phyloP scores from a whole-genome alignment of 2,329 filamentous ascomycete genomes.

The Bipolaris sorokiniana region DNA sequence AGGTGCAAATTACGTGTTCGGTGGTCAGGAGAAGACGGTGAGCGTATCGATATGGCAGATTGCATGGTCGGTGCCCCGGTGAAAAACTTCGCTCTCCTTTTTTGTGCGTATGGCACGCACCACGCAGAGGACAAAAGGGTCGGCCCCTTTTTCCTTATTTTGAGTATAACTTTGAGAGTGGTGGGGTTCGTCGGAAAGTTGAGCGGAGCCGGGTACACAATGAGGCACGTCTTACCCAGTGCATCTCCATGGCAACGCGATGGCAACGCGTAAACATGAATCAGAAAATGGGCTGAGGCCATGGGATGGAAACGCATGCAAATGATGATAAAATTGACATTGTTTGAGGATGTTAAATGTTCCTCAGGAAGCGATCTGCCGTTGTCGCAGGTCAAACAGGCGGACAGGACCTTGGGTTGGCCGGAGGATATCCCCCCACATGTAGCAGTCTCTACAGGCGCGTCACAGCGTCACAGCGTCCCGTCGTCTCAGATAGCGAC shows the following conservation, averaged over 20 bases:
- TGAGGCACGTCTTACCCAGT: constrained; percentile 17
- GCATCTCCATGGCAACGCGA: constrained; percentile 16
- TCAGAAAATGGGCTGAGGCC: constrained; percentile 1
- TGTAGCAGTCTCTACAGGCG: constrained; percentile 2
- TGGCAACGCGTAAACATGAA: neutral
- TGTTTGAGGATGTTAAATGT: constrained; percentile 5
- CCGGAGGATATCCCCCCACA: constrained; percentile 13
- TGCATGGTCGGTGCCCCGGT: constrained; percentile 14
- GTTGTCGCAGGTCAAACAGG: constrained; percentile 1
- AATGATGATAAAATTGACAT: neutral
- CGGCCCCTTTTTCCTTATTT: constrained; percentile 12
- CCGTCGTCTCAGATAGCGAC: constrained; percentile 15
- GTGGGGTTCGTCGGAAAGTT: constrained; percentile 12
- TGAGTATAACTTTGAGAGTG: constrained; percentile 2
- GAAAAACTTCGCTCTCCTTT: constrained; percentile 11
- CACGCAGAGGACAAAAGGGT: neutral
- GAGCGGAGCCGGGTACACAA: constrained; percentile 16
- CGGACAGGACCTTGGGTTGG: neutral
- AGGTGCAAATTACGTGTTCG: neutral
- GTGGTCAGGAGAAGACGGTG: constrained; percentile 8
- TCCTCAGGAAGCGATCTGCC: neutral
- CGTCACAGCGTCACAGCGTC: constrained; percentile 19
- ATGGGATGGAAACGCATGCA: neutral
- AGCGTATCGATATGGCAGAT: constrained; percentile 14
- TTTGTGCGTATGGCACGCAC: constrained; percentile 4